A percentile compares a stretch with the other conserved stretches of the same genome.
These are phyloP conservation scores for Saprolegnia parasitica DNA, from an alignment of 352 stramenopile species.

Conservation along the genomic window DNA sequence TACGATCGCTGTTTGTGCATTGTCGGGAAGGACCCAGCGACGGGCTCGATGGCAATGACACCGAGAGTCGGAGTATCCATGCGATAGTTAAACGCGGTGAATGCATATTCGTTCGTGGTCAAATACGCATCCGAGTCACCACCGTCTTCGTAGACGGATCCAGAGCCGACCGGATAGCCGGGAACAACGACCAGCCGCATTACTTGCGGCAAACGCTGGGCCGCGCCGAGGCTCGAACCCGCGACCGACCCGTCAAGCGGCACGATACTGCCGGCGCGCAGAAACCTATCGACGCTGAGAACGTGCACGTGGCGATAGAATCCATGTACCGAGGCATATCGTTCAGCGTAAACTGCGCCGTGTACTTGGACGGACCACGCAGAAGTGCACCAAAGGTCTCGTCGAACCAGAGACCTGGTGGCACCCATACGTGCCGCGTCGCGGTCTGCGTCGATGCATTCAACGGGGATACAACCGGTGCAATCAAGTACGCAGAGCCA, in stretches of 20 bases:
- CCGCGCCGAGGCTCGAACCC: conserved; percentile 27
- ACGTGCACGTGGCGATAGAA: conserved; percentile 27
- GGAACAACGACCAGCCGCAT: conserved; percentile 34
- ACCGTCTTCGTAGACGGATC: conserved; percentile 38
- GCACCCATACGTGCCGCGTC: conserved; percentile 39
- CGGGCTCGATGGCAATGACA: conserved; percentile 31
- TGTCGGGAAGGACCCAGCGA: conserved; percentile 30
- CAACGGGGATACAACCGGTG: conserved; percentile 36
- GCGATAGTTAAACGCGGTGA: conserved; percentile 29
- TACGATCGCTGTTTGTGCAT: conserved; percentile 30
- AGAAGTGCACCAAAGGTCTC: conserved; percentile 31
- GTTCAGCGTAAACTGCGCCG: neutral
- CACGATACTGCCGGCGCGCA: conserved; percentile 35
- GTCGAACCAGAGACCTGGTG: conserved; percentile 46
- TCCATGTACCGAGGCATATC: too few species aligned
- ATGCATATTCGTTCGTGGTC: conserved; percentile 17
- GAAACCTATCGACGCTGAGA: conserved; percentile 38
- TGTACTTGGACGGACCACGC: conserved; percentile 32
- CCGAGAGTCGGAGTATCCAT: neutral
- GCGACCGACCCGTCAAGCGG: conserved; percentile 18
- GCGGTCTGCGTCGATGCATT: conserved; percentile 32
- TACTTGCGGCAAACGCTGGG: conserved; percentile 22
- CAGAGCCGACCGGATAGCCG: conserved; percentile 21
- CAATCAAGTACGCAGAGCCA: conserved; percentile 40
- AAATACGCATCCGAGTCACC: conserved; percentile 36